Percentiles rank a stretch among this genome's conserved stretches.
Conservation (phyloP, 2,329 filamentous ascomycete genomes). For the Aureobasidium lini region DNA sequence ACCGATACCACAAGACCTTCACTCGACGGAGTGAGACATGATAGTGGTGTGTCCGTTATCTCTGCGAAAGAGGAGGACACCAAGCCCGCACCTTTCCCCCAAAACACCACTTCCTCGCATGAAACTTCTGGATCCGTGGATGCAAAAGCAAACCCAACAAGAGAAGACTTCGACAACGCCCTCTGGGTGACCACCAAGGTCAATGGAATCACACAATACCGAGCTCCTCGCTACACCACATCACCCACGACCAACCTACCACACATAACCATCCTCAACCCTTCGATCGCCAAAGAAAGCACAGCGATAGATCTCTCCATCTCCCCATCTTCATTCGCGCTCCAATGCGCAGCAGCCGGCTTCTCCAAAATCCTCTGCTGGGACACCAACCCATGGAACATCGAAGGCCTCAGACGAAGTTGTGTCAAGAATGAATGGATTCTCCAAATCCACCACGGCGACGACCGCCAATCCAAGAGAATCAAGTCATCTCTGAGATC, state of each 20-base stretch:
- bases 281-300: slow-evolving; percentile 14
- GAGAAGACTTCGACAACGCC: slow-evolving; percentile 54
- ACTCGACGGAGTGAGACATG: not conserved
- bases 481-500: slow-evolving; percentile 7
- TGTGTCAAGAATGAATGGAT: slow-evolving; percentile 35
- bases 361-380: slow-evolving; percentile 67
- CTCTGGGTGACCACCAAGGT: slow-evolving; percentile 77
- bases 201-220: slow-evolving; percentile 68
- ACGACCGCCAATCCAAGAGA: not conserved
- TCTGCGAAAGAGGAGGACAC: not conserved
- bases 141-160: slow-evolving; percentile 21
- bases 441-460: slow-evolving; percentile 6
- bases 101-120: not conserved
- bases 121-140: not conserved
- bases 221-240: slow-evolving; percentile 89
- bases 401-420: slow-evolving; percentile 38
- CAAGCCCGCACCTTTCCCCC: not conserved
- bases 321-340: slow-evolving; percentile 90
- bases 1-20: slow-evolving; percentile 40
- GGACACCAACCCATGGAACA: slow-evolving; percentile 65
- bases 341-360: slow-evolving; percentile 68
- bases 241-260: slow-evolving; percentile 79
- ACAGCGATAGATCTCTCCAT: slow-evolving; percentile 71
- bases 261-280: slow-evolving; percentile 45
- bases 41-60: not conserved